Conservation (phyloP, 2,329 filamentous ascomycete species). For the Phaeosphaeriaceae sp. region DNA sequence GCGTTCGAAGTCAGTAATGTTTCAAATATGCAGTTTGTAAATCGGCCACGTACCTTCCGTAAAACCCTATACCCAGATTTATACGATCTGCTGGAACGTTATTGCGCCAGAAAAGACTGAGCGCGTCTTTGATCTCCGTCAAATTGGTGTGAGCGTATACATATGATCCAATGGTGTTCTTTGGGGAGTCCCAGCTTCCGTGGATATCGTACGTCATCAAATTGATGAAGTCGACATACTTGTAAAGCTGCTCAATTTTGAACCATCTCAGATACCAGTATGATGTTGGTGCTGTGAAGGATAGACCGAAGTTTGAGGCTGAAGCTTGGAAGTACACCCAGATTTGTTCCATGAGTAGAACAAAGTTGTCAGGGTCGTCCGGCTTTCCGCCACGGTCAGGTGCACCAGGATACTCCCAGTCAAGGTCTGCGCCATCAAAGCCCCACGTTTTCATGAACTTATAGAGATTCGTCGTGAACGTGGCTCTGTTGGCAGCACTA, state of each 20-base stretch:
- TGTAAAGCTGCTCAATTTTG: conserved; percentile 21
- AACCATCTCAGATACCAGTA: conserved; percentile 35
- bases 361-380: conserved; percentile 7
- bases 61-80: conserved; percentile 42
- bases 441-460: conserved; percentile 50
- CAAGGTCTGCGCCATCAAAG: conserved; percentile 56
- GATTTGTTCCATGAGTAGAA: background rate
- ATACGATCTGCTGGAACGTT: conserved; percentile 51
- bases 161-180: conserved; percentile 29
- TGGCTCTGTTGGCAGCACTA: conserved; percentile 19
- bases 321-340: conserved; percentile 9
- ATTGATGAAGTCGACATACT: conserved; percentile 51
- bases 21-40: too few species aligned
- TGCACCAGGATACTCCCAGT: conserved; percentile 49
- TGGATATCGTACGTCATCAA: conserved; percentile 57
- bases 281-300: conserved; percentile 20
- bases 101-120: conserved; percentile 57
- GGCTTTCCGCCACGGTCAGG: conserved; percentile 3
- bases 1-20: too few species aligned
- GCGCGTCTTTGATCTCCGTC: conserved; percentile 51
- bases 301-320: conserved; percentile 12
- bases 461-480: conserved; percentile 46
- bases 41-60: background rate
- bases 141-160: conserved; percentile 52
- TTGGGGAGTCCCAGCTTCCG: conserved; percentile 44